These are phyloP conservation scores for Gonapodya prolifera DNA, from an alignment of 192 early-diverging fungal species.

Conservation along the genomic window DNA sequence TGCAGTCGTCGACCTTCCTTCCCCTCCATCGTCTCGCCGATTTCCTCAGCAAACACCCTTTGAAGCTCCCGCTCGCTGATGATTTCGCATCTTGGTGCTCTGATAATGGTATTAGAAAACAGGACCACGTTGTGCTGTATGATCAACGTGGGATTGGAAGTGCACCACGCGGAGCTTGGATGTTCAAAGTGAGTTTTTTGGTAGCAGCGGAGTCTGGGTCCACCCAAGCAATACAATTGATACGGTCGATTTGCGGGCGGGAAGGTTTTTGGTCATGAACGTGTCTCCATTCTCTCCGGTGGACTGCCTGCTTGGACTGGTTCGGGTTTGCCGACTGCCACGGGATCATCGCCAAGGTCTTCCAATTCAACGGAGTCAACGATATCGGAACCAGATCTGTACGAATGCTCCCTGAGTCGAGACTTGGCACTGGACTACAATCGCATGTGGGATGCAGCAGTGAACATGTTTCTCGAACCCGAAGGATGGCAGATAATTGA, in stretches of 20 bases:
- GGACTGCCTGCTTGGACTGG: constrained; percentile 69
- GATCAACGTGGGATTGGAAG: constrained; percentile 70
- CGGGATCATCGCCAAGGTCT: constrained; percentile 13
- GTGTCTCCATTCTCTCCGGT: constrained; percentile 77
- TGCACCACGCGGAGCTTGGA: constrained; percentile 83
- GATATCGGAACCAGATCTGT: not conserved
- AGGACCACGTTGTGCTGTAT: constrained; percentile 84
- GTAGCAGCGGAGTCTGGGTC: not conserved
- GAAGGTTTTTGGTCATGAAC: constrained; percentile 64
- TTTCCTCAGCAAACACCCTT: not conserved
- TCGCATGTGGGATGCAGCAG: not conserved
- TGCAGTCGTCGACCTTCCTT: not conserved
- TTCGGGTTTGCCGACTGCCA: constrained; percentile 32
- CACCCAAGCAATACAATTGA: too few species aligned
- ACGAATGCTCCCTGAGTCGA: constrained; percentile 12
- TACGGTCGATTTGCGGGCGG: not conserved
- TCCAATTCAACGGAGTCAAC: constrained; percentile 21
- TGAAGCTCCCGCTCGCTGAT: not conserved
- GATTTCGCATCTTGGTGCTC: constrained; percentile 1
- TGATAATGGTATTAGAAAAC: constrained; percentile 57
- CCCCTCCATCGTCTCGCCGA: not conserved
- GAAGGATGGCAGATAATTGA: not conserved
- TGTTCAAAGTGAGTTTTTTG: constrained; percentile 48
- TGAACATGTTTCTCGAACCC: not conserved
- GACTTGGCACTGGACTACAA: constrained; percentile 24